Evolutionary conservation across 345 rosid species (phyloP).

Genomic region (Citrus trifoliata): DNA sequence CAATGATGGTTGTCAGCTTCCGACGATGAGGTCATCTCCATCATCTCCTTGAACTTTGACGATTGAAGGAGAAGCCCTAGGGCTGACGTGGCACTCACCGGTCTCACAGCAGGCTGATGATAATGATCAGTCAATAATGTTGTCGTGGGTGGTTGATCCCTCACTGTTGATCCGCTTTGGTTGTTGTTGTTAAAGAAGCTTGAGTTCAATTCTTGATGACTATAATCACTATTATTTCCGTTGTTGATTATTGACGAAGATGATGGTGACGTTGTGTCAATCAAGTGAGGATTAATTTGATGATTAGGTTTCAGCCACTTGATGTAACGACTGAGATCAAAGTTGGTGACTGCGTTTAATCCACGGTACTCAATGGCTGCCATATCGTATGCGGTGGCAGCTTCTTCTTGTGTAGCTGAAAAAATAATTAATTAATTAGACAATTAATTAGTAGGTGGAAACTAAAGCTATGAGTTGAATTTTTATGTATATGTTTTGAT

Average conservation of each 20-base stretch:
- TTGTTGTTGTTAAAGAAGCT: conserved; percentile 14
- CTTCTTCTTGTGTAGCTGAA: conserved; percentile 96
- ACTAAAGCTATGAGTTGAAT: neutral
- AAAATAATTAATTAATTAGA: neutral
- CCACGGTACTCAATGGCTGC: conserved; percentile 96
- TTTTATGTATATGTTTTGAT: neutral
- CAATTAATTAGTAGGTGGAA: neutral
- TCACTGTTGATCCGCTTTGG: neutral
- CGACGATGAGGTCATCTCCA: conserved; percentile 41
- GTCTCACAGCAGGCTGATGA: conserved; percentile 11
- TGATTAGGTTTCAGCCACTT: conserved; percentile 53
- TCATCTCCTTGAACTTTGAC: conserved; percentile 63
- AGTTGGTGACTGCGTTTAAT: conserved; percentile 88
- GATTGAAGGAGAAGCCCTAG: conserved; percentile 63
- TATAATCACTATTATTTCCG: neutral
- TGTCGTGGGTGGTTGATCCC: neutral
- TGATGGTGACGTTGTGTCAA: neutral
- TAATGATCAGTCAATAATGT: neutral
- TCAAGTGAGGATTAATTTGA: conserved; percentile 12
- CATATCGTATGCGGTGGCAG: conserved; percentile 85
- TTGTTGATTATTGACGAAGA: neutral
- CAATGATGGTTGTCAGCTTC: conserved; percentile 14
- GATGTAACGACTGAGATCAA: conserved; percentile 86
- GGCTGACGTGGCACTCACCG: conserved; percentile 48
- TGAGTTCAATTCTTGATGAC: conserved; percentile 16